phyloP scores from a whole-genome alignment of 805 yeast genomes.

The Ogataea pignaliae region DNA sequence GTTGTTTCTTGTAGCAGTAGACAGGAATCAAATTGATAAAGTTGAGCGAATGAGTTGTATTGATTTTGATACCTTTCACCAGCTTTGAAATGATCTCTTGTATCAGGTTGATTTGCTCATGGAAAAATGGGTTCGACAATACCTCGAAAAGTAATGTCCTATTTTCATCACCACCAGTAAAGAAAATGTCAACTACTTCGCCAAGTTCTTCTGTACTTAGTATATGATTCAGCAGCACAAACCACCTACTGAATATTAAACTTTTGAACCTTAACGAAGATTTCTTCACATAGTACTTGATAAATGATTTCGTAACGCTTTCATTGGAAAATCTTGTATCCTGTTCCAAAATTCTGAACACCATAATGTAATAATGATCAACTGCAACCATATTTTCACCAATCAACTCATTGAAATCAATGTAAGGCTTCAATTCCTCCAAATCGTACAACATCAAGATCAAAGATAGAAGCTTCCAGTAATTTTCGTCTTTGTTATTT shows the following conservation, averaged over 20 bases:
- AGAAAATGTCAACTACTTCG: conserved; percentile 26
- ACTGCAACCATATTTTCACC: background rate
- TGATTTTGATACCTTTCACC: too few species aligned
- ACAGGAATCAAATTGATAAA: conserved; percentile 38
- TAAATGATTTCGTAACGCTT: conserved; percentile 18
- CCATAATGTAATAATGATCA: conserved; percentile 16
- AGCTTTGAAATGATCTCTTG: background rate
- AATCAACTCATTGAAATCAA: conserved; percentile 1
- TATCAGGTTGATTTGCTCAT: conserved; percentile 11
- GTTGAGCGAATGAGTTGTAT: background rate
- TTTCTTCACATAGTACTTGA: conserved; percentile 19
- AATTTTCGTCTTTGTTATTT: conserved; percentile 9
- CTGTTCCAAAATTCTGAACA: conserved; percentile 43
- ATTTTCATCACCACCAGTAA: conserved; percentile 14
- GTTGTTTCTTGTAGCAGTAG: conserved; percentile 39
- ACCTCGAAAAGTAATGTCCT: conserved; percentile 19
- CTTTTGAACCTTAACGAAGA: conserved; percentile 12
- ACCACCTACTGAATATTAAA: conserved; percentile 48
- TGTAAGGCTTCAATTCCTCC: conserved; percentile 11
- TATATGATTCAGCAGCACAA: conserved; percentile 39
- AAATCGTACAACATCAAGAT: conserved; percentile 45
- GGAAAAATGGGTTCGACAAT: conserved; percentile 36
- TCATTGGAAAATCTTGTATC: conserved; percentile 21
- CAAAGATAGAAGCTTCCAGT: conserved; percentile 46
- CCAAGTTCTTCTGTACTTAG: conserved; percentile 28